These are phyloP conservation scores for Alternaria brassicae DNA, from an alignment of 2,329 filamentous ascomycete species.

Conservation along the genomic window DNA sequence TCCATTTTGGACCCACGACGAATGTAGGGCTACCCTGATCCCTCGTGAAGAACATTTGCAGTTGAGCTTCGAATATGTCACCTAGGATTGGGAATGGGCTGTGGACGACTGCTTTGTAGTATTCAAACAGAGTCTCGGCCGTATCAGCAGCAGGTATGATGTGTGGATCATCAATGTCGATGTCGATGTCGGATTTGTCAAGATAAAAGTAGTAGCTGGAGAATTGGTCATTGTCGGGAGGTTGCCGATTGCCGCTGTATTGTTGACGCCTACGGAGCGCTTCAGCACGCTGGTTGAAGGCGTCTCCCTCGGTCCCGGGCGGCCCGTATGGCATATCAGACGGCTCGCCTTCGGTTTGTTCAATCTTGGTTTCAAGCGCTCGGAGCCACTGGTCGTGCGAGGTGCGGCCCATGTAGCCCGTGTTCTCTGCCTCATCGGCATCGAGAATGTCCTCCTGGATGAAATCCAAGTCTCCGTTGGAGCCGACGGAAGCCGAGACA, in stretches of 20 bases:
- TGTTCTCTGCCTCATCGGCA: conserved; percentile 21
- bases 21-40: conserved; percentile 1
- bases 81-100: conserved; percentile 35
- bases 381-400: conserved; percentile 39
- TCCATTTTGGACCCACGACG: conserved; percentile 32
- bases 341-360: conserved; percentile 15
- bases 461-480: conserved; percentile 20
- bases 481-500: conserved; percentile 18
- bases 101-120: conserved; percentile 38
- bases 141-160: conserved; percentile 36
- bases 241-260: not conserved
- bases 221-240: not conserved
- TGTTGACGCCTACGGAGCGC: conserved; percentile 3
- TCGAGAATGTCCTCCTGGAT: conserved; percentile 30
- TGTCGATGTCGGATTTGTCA: conserved; percentile 23
- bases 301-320: conserved; percentile 20
- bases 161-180: conserved; percentile 23
- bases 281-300: conserved; percentile 12
- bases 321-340: conserved; percentile 24
- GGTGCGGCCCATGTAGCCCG: conserved; percentile 35
- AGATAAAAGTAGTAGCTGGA: conserved; percentile 38
- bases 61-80: conserved; percentile 14
- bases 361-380: conserved; percentile 19
- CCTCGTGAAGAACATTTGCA: conserved; percentile 7
- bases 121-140: conserved; percentile 36